A percentile compares a stretch with the other conserved stretches of the same genome.
Conservation (phyloP, 2,329 filamentous ascomycete species). For the Ophiostoma quercus region DNA sequence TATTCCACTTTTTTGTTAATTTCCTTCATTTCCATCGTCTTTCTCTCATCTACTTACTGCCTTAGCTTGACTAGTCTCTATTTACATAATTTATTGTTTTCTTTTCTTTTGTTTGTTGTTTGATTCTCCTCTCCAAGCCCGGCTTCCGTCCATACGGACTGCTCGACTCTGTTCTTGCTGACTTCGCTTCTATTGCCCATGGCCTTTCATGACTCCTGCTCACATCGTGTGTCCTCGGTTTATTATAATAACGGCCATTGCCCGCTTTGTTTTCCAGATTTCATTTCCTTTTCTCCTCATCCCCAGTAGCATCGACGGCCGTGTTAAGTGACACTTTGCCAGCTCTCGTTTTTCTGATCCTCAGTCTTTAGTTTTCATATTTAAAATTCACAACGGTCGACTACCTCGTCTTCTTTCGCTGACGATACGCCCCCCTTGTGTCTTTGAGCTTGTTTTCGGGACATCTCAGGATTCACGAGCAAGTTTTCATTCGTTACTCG, state of each 20-base stretch:
- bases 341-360: constrained; percentile 13
- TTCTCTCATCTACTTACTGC: no score
- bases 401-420: constrained; percentile 4
- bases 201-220: background rate
- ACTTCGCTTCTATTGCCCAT: background rate
- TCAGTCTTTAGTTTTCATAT: background rate
- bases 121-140: background rate
- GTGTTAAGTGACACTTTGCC: constrained; percentile 13
- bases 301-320: constrained; percentile 6
- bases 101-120: background rate
- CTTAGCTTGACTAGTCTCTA: background rate
- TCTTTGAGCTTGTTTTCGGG: background rate
- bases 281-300: background rate
- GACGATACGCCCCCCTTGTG: background rate
- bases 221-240: background rate
- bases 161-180: background rate
- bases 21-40: background rate
- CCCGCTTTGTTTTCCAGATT: background rate
- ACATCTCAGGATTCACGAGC: background rate
- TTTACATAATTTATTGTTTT: constrained; percentile 4
- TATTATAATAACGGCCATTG: constrained; percentile 7
- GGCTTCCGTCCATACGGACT: background rate
- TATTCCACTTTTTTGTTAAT: background rate
- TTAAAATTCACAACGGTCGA: constrained; percentile 4
- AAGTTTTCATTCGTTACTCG: constrained; percentile 11